Evolutionary conservation across 352 stramenopile genomes (phyloP).

Genomic region (Aphanomyces invadans): DNA sequence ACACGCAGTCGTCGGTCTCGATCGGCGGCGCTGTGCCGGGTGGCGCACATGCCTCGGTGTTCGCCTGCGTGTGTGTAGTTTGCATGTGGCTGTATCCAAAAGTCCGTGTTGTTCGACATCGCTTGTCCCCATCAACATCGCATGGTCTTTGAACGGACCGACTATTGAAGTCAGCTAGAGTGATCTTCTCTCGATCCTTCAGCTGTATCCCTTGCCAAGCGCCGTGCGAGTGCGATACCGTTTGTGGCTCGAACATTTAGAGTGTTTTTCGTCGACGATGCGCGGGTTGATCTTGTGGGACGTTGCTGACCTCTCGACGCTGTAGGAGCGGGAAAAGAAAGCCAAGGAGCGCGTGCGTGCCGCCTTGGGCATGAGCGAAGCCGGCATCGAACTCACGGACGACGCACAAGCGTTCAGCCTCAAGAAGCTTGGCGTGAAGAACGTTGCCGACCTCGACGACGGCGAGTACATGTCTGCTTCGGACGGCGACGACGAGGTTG

Average conservation of each 20-base stretch:
- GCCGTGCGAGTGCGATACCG: slow-evolving; percentile 68
- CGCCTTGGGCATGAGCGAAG: slow-evolving; percentile 73
- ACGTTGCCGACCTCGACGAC: slow-evolving; percentile 74
- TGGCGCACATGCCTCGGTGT: neutral
- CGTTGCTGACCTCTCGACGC: neutral
- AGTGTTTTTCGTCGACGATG: slow-evolving; percentile 23
- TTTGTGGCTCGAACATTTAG: slow-evolving; percentile 85
- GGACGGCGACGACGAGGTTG: slow-evolving; percentile 31
- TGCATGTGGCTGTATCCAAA: slow-evolving; percentile 23
- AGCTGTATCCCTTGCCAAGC: slow-evolving; percentile 73
- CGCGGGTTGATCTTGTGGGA: slow-evolving; percentile 26
- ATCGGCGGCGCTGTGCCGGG: slow-evolving; percentile 11
- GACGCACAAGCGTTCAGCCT: slow-evolving; percentile 75
- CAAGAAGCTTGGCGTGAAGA: slow-evolving; percentile 64
- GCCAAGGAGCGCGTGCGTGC: slow-evolving; percentile 73
- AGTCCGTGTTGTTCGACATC: slow-evolving; percentile 23
- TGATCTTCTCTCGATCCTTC: slow-evolving; percentile 81
- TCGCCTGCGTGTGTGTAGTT: neutral
- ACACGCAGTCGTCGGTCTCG: slow-evolving; percentile 25
- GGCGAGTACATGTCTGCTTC: slow-evolving; percentile 35
- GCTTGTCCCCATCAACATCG: slow-evolving; percentile 23
- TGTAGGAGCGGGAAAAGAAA: slow-evolving; percentile 79
- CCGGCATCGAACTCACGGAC: slow-evolving; percentile 75
- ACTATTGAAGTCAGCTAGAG: slow-evolving; percentile 86
- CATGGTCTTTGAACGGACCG: slow-evolving; percentile 88